A percentile compares a stretch with the other conserved stretches of the same genome.
These are phyloP conservation scores for Acanthamoeba divionensis DNA, from an alignment of 208 protist species.

Conservation along the genomic window DNA sequence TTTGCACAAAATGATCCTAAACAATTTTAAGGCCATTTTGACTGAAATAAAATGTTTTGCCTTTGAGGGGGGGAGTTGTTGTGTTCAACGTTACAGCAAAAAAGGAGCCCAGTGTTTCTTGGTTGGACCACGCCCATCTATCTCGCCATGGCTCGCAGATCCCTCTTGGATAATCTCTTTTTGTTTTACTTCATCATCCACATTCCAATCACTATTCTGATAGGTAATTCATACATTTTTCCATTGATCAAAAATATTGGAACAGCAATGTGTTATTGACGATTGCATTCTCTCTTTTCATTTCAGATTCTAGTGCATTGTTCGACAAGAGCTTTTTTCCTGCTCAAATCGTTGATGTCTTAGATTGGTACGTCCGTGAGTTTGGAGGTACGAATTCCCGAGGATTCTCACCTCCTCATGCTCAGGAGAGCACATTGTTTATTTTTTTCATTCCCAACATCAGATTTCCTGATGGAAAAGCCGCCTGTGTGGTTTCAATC, in stretches of 20 bases:
- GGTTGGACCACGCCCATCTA: no score
- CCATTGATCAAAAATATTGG: no score
- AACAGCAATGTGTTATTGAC: no score
- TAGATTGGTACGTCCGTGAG: constrained; percentile 6
- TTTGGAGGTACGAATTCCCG: not conserved
- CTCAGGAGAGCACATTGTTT: no score
- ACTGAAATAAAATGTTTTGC: no score
- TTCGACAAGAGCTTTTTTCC: not conserved
- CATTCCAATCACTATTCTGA: constrained; percentile 36
- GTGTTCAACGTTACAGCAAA: no score
- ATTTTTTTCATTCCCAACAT: no score
- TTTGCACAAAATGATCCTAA: no score
- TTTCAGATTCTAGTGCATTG: not conserved
- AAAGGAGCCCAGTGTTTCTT: no score
- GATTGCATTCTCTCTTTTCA: not conserved
- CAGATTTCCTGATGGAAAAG: constrained; percentile 53
- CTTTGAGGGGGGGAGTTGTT: no score
- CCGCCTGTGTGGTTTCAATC: constrained; percentile 58
- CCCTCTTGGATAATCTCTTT: constrained; percentile 16
- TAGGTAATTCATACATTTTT: not conserved
- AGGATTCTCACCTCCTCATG: not conserved
- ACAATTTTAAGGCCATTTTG: no score
- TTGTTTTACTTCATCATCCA: constrained; percentile 47
- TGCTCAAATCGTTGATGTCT: not conserved
- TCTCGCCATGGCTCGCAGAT: not conserved